Evolutionary conservation across 2,329 filamentous ascomycete species (phyloP), one percentile per base, ranked within the genome.

Genomic region (Aspergillus pseudonomiae): DNA sequence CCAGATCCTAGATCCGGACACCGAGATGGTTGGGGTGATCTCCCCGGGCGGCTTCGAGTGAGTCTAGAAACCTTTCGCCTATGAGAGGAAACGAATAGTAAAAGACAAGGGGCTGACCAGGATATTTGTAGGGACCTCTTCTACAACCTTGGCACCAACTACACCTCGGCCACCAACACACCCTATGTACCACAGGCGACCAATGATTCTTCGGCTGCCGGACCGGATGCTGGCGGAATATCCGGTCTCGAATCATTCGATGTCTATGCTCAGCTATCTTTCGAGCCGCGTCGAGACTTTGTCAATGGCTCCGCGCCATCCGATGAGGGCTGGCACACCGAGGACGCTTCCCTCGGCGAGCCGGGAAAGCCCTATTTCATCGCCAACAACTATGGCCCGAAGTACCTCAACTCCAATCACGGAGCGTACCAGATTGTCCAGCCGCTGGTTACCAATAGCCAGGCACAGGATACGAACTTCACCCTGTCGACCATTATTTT

Each of bases 21-120:
- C 80, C 5, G 78, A 83, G 65, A 76, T 84, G 69, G 75, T 80
- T 1, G 82, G 82, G 2, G 75, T 82, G 0, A 79, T 84, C 53
- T 73, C 75, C 9, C 82, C 82, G 3, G 81, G 82, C 36, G 81
- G 81, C n/a, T 83, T 84, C 57, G 82, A 84, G 74, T 77, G 74
- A 53, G 70, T 72, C 11, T 52, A 32, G 48, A 57, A 50, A 7
- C n/a, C 7, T 32, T 4, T 28, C 26, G 3, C 24, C 11, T 1
- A 41, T 14, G 39, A 16, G 6, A 19, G 3, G 21, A 2, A 21
- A 30, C 4, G 16, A 3, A 43, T 4, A 5, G 14, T n/a, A 14
- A 6, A 43, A n/a, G 43, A 39, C 4, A 36, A 21, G n/a, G 14
- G 6, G 12, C 41, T 52, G 36, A 45, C 53, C 30, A 28, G 5